phyloP scores from a whole-genome alignment of 2,329 filamentous ascomycete species.

The Botrytis cinerea region DNA sequence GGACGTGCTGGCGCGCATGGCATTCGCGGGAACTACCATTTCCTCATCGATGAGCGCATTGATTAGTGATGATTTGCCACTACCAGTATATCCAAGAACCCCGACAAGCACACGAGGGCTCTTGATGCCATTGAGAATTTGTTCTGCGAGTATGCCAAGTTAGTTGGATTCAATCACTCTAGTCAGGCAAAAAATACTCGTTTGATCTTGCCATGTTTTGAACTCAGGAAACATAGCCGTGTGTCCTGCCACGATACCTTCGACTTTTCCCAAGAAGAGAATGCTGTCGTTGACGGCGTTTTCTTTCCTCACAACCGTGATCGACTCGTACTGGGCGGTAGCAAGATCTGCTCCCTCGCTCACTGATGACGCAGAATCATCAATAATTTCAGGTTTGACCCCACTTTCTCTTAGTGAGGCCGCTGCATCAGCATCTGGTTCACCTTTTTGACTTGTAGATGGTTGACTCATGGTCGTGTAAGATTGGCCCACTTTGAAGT shows the following conservation, averaged over 20 bases:
- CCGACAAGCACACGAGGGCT: slow-evolving; percentile 16
- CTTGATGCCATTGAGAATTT: neutral
- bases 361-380: neutral
- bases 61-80: slow-evolving; percentile 14
- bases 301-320: no score
- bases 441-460: no score
- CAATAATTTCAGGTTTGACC: neutral
- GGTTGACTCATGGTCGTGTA: no score
- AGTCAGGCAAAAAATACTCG: neutral
- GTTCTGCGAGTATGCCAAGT: neutral
- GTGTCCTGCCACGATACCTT: neutral
- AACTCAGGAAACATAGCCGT: neutral
- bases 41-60: slow-evolving; percentile 22
- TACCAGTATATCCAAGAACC: neutral
- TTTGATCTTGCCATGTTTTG: neutral
- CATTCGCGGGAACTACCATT: neutral
- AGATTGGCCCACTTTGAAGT: no score
- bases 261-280: neutral
- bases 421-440: neutral
- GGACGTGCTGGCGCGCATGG: slow-evolving; percentile 12
- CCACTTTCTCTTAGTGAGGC: neutral
- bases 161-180: neutral
- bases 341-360: neutral
- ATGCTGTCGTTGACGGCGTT: neutral
- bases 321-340: neutral